These are phyloP conservation scores for Helotiales sp. DNA, from an alignment of 2,329 filamentous ascomycete species.

Conservation along the genomic window DNA sequence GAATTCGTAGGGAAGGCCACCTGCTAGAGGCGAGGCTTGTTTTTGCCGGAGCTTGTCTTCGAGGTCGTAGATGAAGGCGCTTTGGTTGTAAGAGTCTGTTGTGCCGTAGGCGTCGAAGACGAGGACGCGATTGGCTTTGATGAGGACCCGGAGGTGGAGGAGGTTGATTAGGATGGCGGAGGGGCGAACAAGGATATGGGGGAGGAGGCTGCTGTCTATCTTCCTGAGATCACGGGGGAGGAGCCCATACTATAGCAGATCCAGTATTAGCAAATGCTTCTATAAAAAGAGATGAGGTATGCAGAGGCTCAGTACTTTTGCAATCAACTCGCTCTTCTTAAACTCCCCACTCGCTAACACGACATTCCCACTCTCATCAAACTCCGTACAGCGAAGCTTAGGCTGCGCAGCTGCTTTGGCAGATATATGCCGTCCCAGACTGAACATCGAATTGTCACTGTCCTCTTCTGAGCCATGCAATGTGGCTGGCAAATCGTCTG, in stretches of 20 bases:
- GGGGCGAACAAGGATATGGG: conserved; percentile 91
- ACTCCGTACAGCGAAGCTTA: conserved; percentile 89
- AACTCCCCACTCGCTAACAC: conserved; percentile 94
- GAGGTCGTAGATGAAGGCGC: conserved; percentile 96
- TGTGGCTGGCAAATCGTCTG: conserved; percentile 61
- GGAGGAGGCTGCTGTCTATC: conserved; percentile 94
- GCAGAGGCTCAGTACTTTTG: conserved; percentile 65
- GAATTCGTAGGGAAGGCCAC: conserved; percentile 88
- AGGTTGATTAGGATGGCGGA: conserved; percentile 94
- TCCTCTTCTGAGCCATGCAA: conserved; percentile 61
- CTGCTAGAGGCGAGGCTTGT: conserved; percentile 59
- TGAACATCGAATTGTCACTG: conserved; percentile 66
- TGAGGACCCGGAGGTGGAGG: conserved; percentile 92
- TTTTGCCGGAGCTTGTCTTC: conserved; percentile 91
- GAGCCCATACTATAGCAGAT: conserved; percentile 73
- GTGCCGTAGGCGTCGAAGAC: conserved; percentile 97
- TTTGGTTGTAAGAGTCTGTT: conserved; percentile 92
- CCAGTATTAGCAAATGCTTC: conserved; percentile 28
- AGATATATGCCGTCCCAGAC: conserved; percentile 70
- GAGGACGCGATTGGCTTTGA: conserved; percentile 92
- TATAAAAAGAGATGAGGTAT: conserved; percentile 22
- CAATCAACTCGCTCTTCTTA: conserved; percentile 96
- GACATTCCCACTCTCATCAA: conserved; percentile 89
- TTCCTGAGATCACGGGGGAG: conserved; percentile 94
- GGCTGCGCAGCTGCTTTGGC: conserved; percentile 83